A percentile compares a stretch with the other conserved stretches of the same genome.
Evolutionary conservation across 192 early-diverging fungal species (phyloP).

Genomic region (Polychytrium aggregatum): DNA sequence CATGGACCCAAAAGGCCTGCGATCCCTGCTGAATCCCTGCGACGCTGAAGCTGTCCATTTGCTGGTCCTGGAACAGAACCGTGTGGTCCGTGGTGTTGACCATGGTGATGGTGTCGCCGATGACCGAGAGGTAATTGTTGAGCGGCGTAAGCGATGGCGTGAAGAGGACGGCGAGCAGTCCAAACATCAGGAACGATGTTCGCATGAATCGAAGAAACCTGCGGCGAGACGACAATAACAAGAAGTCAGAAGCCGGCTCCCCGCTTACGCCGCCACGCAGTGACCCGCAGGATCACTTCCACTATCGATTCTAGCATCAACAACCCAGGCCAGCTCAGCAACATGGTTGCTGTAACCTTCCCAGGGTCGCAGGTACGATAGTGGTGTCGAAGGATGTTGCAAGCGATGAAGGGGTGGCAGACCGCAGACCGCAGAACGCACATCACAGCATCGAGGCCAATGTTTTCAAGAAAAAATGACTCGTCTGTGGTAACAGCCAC

Average conservation of each 20-base stretch:
- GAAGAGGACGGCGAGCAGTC: constrained; percentile 11
- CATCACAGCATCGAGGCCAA: constrained; percentile 40
- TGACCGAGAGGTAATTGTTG: constrained; percentile 20
- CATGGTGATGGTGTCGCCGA: not conserved
- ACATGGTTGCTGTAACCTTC: not conserved
- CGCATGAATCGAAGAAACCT: constrained; percentile 33
- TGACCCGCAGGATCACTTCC: too few species aligned
- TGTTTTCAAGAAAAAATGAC: constrained; percentile 22
- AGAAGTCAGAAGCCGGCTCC: not conserved
- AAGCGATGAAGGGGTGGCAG: not conserved
- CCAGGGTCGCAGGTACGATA: not conserved
- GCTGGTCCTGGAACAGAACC: constrained; percentile 3
- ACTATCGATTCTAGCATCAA: too few species aligned
- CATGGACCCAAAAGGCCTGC: constrained; percentile 18
- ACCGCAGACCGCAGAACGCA: constrained; percentile 1
- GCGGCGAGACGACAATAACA: not conserved
- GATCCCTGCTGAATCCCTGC: constrained; percentile 22
- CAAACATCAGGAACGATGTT: constrained; percentile 20
- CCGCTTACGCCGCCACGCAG: too few species aligned
- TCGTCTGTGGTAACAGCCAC: constrained; percentile 18
- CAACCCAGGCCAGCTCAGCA: too few species aligned
- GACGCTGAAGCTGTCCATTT: constrained; percentile 15
- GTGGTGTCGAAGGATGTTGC: not conserved
- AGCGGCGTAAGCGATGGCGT: constrained; percentile 25
- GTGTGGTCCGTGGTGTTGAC: not conserved